phyloP scores from a whole-genome alignment of 352 stramenopile genomes.

The Phytophthora ramorum region DNA sequence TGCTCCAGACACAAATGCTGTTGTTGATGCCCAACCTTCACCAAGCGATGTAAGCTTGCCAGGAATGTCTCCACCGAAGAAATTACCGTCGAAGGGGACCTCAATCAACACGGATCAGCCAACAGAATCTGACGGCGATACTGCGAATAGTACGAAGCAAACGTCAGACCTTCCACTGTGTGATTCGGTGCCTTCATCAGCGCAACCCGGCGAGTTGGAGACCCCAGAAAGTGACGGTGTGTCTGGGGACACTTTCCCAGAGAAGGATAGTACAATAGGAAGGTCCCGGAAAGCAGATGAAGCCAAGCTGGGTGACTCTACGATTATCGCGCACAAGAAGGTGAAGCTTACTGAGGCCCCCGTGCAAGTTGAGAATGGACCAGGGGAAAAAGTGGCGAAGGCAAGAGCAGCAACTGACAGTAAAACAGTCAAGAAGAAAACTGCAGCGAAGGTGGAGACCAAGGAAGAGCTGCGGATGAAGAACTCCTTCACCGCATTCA shows the following conservation, averaged over 20 bases:
- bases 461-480: conserved; percentile 28
- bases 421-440: conserved; percentile 16
- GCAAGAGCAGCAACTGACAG: too few species aligned
- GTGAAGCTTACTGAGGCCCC: not conserved
- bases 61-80: not conserved
- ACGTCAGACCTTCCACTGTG: not conserved
- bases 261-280: not conserved
- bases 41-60: not conserved
- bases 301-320: conserved; percentile 12
- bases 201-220: not conserved
- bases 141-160: not conserved
- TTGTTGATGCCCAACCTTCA: not conserved
- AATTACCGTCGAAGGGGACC: not conserved
- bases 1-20: not conserved
- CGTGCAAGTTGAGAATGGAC: not conserved
- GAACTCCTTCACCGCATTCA: conserved; percentile 39
- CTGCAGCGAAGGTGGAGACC: not conserved
- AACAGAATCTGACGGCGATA: not conserved
- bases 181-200: not conserved
- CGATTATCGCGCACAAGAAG: conserved; percentile 19
- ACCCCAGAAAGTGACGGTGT: not conserved
- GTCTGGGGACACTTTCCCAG: not conserved
- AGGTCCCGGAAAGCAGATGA: conserved; percentile 23
- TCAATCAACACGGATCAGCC: conserved; percentile 4
- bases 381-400: not conserved